Conservation (phyloP, 345 rosid genomes). For the Aegle marmelos region DNA sequence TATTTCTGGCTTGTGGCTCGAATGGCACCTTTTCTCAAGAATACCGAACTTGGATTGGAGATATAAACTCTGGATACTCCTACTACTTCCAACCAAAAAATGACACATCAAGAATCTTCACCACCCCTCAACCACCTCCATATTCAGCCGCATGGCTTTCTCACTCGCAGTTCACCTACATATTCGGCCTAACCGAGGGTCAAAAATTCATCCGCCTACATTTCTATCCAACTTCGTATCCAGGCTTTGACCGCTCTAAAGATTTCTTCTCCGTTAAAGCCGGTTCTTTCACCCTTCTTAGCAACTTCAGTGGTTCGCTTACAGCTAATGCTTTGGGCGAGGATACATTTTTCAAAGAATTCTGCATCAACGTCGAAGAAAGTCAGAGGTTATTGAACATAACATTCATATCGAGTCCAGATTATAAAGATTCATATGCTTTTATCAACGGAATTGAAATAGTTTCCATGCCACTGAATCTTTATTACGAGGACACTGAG, state of each 20-base stretch:
- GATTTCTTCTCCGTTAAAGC: constrained; percentile 22
- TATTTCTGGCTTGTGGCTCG: no score
- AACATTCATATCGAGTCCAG: constrained; percentile 2
- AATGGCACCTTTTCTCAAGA: no score
- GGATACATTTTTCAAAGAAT: neutral
- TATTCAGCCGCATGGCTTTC: neutral
- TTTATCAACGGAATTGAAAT: constrained; percentile 7
- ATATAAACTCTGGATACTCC: neutral
- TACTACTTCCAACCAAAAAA: neutral
- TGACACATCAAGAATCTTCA: neutral
- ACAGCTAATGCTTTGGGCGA: neutral
- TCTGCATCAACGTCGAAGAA: neutral
- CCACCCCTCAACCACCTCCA: rapidly evolving
- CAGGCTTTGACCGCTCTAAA: neutral
- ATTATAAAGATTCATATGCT: neutral
- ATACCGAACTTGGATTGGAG: neutral
- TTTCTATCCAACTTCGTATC: constrained; percentile 12
- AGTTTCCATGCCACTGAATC: neutral
- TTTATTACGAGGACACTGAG: neutral
- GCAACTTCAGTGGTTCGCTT: neutral
- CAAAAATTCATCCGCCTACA: constrained; percentile 26
- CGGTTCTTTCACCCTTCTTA: constrained; percentile 12
- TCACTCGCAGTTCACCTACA: neutral
- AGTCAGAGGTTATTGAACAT: neutral
- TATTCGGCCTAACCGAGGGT: constrained; percentile 8